A percentile compares a stretch with the other conserved stretches of the same genome.
phyloP scores from a whole-genome alignment of 345 rosid genomes.

The Euclidium syriacum region DNA sequence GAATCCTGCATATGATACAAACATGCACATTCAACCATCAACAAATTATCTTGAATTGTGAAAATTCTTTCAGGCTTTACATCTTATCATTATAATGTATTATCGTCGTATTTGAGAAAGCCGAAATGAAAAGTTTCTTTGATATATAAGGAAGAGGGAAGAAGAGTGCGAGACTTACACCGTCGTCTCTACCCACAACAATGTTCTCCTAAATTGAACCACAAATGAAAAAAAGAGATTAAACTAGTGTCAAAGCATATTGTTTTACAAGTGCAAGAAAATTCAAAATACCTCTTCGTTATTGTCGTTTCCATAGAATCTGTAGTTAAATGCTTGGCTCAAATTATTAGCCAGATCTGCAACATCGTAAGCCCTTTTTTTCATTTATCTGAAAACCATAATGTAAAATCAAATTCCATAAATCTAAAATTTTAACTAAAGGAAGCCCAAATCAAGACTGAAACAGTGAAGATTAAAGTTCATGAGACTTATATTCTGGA shows the following conservation, averaged over 20 bases:
- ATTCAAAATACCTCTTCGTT: conserved; percentile 63
- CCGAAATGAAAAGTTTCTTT: not conserved
- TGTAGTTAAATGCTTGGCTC: conserved; percentile 87
- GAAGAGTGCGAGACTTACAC: conserved; percentile 36
- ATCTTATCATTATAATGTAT: too few species aligned
- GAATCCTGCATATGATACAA: conserved; percentile 57
- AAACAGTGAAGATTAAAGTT: too few species aligned
- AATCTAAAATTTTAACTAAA: too few species aligned
- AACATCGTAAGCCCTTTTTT: conserved; percentile 89
- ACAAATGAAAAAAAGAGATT: conserved; percentile 2
- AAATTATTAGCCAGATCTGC: conserved; percentile 89
- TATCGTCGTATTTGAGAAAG: too few species aligned
- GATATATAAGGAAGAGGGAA: not conserved
- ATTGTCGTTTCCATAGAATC: conserved; percentile 78
- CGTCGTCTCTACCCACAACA: conserved; percentile 75
- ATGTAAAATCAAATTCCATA: too few species aligned
- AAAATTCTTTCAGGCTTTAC: too few species aligned
- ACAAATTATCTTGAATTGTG: not conserved
- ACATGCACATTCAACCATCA: not conserved
- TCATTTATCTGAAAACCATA: too few species aligned
- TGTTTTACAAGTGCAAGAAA: not conserved
- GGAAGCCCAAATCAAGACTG: too few species aligned
- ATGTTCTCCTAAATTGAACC: conserved; percentile 62
- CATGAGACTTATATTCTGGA: too few species aligned
- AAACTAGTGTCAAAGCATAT: conserved; percentile 6